A percentile compares a stretch with the other conserved stretches of the same genome.
These are phyloP conservation scores for Populus hybrid DNA, from an alignment of 441 rosid species.

Conservation along the genomic window DNA sequence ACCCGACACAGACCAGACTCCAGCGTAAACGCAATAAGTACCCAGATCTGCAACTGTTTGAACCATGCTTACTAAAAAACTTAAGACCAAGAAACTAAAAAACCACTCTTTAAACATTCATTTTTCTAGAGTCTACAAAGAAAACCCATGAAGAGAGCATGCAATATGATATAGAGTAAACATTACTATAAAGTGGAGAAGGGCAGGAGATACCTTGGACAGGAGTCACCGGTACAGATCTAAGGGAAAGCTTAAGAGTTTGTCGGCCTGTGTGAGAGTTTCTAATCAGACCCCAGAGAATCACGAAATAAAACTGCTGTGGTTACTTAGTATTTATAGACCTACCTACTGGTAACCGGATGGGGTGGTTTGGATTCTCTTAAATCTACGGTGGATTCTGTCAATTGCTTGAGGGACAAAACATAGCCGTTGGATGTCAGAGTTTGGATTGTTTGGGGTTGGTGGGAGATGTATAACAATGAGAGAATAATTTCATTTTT, in stretches of 20 bases:
- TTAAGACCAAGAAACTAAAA: neutral
- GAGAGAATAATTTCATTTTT: no score
- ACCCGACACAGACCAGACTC: neutral
- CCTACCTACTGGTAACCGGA: constrained; percentile 27
- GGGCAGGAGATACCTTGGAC: constrained; percentile 10
- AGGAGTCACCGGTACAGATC: constrained; percentile 18
- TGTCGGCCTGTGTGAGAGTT: neutral
- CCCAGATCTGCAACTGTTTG: constrained; percentile 28
- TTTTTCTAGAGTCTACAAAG: neutral
- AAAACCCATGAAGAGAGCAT: neutral
- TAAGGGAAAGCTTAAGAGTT: neutral
- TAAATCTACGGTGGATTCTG: neutral
- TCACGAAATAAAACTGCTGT: neutral
- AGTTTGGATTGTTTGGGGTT: constrained; percentile 17
- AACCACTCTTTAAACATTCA: neutral
- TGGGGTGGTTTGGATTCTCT: constrained; percentile 19
- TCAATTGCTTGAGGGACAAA: neutral
- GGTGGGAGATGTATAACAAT: constrained; percentile 18
- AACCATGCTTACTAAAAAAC: neutral
- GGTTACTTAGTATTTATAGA: constrained; percentile 29
- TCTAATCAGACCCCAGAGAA: constrained; percentile 17
- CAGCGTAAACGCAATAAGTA: neutral
- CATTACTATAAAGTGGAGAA: neutral
- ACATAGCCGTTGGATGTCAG: constrained; percentile 36
- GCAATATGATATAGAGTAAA: neutral